These are phyloP conservation scores for Beauveria caledonica DNA, from an alignment of 2,329 filamentous ascomycete species.

Conservation along the genomic window DNA sequence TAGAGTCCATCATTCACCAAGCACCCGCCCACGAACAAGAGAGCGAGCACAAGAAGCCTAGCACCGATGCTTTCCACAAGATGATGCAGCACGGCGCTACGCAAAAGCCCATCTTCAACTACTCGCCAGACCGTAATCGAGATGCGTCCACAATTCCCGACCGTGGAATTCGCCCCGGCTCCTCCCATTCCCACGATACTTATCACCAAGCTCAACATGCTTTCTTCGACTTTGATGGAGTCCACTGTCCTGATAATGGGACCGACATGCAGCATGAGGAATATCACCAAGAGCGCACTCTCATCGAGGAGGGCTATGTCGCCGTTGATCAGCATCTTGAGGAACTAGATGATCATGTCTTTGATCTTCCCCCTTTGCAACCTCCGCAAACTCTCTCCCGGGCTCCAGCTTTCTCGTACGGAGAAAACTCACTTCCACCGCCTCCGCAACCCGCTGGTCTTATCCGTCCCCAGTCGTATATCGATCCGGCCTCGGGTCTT, in stretches of 20 bases:
- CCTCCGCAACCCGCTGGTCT: constrained; percentile 18
- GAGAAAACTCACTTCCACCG: neutral
- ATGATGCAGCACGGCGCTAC: constrained; percentile 16
- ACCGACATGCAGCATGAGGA: neutral
- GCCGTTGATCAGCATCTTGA: neutral
- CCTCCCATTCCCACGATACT: constrained; percentile 47
- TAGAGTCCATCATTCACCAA: constrained; percentile 12
- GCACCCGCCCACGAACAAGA: constrained; percentile 16
- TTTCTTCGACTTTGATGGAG: constrained; percentile 76
- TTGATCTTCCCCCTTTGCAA: constrained; percentile 3
- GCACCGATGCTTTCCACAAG: constrained; percentile 25
- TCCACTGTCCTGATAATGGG: constrained; percentile 56
- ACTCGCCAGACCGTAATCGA: neutral
- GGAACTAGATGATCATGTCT: neutral
- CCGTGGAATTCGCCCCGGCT: constrained; percentile 27
- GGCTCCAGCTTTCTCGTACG: neutral
- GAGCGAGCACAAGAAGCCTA: constrained; percentile 9
- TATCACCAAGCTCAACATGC: constrained; percentile 58
- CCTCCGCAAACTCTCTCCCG: neutral
- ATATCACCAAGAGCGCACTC: neutral
- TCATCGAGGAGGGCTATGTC: neutral
- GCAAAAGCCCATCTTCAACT: neutral
- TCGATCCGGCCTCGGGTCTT: constrained; percentile 58
- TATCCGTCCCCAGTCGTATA: constrained; percentile 47
- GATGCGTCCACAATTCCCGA: neutral